Conservation (phyloP, 2,329 filamentous ascomycete species). For the Bisporella sp. region DNA sequence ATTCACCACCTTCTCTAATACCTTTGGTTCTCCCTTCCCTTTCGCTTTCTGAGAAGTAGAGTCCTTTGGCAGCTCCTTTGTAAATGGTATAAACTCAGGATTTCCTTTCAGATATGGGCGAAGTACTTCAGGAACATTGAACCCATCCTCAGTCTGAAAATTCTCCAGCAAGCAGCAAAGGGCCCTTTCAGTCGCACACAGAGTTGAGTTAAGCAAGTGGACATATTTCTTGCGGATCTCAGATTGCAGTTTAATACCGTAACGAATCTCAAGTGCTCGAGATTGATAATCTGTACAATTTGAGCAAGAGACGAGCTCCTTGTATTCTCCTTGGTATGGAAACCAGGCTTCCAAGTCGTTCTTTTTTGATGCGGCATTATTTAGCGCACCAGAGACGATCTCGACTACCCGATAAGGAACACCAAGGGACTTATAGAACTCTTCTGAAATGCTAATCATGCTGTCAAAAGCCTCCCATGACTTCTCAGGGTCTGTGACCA, state of each 20-base stretch:
- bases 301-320: constrained; percentile 94
- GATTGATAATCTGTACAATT: constrained; percentile 99
- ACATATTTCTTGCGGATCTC: constrained; percentile 89
- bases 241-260: constrained; percentile 78
- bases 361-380: constrained; percentile 87
- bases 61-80: constrained; percentile 78
- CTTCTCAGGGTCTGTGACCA: constrained; percentile 77
- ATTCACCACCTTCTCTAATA: constrained; percentile 22
- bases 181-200: constrained; percentile 86
- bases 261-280: constrained; percentile 86
- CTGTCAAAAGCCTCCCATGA: constrained; percentile 90
- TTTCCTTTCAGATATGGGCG: constrained; percentile 86
- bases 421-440: constrained; percentile 86
- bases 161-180: constrained; percentile 95
- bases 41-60: constrained; percentile 52
- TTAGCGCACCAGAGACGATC: constrained; percentile 93
- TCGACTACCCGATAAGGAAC: constrained; percentile 88
- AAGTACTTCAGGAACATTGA: constrained; percentile 74
- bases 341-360: constrained; percentile 96
- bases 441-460: constrained; percentile 87
- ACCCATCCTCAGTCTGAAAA: constrained; percentile 85
- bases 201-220: constrained; percentile 83
- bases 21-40: constrained; percentile 25
- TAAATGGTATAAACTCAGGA: constrained; percentile 83
- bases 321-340: constrained; percentile 94